These are phyloP conservation scores for Athelia sp. DNA, from an alignment of 1,284 basidiomycete genomes.

Conservation along the genomic window DNA sequence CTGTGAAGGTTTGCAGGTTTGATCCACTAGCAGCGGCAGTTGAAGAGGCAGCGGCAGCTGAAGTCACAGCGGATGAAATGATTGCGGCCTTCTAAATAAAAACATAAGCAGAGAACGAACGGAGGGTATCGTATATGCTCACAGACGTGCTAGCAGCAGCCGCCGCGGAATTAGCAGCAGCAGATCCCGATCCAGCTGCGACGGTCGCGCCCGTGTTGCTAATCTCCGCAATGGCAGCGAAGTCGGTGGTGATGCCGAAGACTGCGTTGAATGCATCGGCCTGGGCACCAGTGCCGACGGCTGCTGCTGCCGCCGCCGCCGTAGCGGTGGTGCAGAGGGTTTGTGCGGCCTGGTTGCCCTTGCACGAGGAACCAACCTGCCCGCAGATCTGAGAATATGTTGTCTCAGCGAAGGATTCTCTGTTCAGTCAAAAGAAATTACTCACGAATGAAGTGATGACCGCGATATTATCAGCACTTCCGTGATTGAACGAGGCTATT, in stretches of 20 bases:
- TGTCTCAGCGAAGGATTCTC: constrained; percentile 5
- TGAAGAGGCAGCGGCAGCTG: not conserved
- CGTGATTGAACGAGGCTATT: constrained; percentile 44
- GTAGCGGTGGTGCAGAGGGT: constrained; percentile 40
- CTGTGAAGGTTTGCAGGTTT: constrained; percentile 32
- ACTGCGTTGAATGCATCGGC: constrained; percentile 57
- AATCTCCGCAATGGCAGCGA: constrained; percentile 28
- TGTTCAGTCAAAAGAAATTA: constrained; percentile 7
- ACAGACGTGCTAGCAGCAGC: constrained; percentile 5
- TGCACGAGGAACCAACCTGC: constrained; percentile 43
- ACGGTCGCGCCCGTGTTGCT: constrained; percentile 31
- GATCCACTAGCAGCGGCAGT: constrained; percentile 10
- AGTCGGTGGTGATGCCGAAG: constrained; percentile 44
- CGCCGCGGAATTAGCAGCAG: constrained; percentile 8
- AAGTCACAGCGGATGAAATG: not conserved
- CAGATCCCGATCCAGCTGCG: constrained; percentile 10
- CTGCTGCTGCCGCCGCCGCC: constrained; percentile 34
- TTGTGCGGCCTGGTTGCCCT: constrained; percentile 45
- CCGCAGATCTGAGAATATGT: constrained; percentile 40
- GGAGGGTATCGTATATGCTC: not conserved
- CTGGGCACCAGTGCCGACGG: constrained; percentile 44
- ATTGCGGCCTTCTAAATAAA: not conserved
- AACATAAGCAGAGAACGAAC: too few species aligned
- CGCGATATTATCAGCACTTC: constrained; percentile 45
- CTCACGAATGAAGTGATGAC: constrained; percentile 43